phyloP scores from a whole-genome alignment of 331 rosid species.

The Phaseolus coccineus region DNA sequence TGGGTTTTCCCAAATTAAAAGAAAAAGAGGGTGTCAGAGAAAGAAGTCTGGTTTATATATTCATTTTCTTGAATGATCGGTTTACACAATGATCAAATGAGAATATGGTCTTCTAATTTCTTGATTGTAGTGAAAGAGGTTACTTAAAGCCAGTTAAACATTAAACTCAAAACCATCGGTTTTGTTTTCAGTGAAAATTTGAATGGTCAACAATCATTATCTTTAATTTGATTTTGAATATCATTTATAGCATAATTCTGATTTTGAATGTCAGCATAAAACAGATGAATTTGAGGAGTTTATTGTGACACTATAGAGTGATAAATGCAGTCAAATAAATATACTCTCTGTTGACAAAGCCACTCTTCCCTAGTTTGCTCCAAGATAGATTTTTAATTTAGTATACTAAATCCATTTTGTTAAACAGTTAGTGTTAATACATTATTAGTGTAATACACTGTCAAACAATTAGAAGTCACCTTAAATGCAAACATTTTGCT shows the following conservation, averaged over 20 bases:
- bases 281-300: too few relatives aligned
- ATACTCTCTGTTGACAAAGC: too few relatives aligned
- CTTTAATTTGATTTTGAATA: too few relatives aligned
- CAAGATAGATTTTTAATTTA: not conserved
- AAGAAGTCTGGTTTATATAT: constrained; percentile 3
- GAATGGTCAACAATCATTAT: too few relatives aligned
- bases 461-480: not conserved
- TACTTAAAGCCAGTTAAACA: not conserved
- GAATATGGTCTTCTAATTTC: not conserved
- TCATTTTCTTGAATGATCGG: constrained; percentile 30
- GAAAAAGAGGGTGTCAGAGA: not conserved
- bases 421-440: not conserved
- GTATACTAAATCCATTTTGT: not conserved
- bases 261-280: too few relatives aligned
- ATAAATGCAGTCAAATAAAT: too few relatives aligned
- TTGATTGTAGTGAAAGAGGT: not conserved
- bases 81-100: not conserved
- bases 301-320: too few relatives aligned
- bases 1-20: constrained; percentile 10
- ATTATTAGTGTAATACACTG: not conserved
- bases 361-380: not conserved
- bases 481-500: not conserved
- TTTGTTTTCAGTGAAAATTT: too few relatives aligned
- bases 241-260: too few relatives aligned
- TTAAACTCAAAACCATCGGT: too few relatives aligned